Evolutionary conservation across 768 basidiomycete genomes (phyloP), one percentile per base, ranked within the genome.

Genomic region (Kwoniella sp.): DNA sequence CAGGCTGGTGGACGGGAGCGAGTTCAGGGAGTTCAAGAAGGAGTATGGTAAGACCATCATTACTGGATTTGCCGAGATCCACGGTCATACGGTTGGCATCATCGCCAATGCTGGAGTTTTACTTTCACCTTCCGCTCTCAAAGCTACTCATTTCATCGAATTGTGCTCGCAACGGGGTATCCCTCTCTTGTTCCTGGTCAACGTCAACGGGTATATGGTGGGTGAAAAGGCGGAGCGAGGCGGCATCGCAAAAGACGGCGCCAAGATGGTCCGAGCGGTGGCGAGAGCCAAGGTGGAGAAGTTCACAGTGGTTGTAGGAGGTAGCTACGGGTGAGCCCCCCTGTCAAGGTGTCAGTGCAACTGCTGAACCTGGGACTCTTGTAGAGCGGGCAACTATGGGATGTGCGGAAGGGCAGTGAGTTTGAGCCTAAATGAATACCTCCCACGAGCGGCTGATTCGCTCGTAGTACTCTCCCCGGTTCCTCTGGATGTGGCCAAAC

Each of bases 401-500:
- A 93, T 93, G 90, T 85, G 88, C 57, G 90, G 90, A 17, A 80
- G 90, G 49, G 88, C 90, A 54, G 89, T 92, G 71, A 77, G 87
- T 80, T n/a, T n/a, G n/a, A n/a, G n/a, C n/a, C n/a, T n/a, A n/a
- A n/a, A n/a, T n/a, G n/a, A n/a, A n/a, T n/a, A n/a, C n/a, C n/a
- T n/a, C n/a, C n/a, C n/a, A n/a, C n/a, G n/a, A n/a, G n/a, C n/a
- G n/a, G n/a, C n/a, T n/a, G 50, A 10, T 22, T 17, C 25, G n/a
- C 15, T 10, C 19, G 17, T 52, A 91, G 84, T 96, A 93, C 75
- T 89, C 88, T 4, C 91, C 92, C 15, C 80, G 89, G 54, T 95
- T 96, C 80, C 75, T 96, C 45, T 96, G 89, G 88, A 92, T 91
- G 89, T 96, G 92, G 92, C 91, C 91, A 84, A 91, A 91, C 60